These are phyloP conservation scores for Metrosideros polymorpha DNA, from an alignment of 441 rosid genomes.

Conservation along the genomic window DNA sequence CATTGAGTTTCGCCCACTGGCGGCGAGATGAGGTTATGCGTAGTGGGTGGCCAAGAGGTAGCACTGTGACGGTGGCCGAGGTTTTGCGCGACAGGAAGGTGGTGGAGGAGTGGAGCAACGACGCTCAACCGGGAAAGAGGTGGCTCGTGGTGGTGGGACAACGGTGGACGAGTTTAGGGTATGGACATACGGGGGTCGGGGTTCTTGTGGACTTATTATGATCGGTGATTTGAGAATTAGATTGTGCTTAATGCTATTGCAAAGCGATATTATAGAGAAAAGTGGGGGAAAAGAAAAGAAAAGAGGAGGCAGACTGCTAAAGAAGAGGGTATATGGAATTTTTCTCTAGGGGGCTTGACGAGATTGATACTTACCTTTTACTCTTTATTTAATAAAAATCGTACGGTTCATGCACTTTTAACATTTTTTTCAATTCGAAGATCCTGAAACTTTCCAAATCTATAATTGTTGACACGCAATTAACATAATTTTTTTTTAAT, in stretches of 20 bases:
- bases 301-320: background rate
- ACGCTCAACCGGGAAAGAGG: background rate
- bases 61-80: background rate
- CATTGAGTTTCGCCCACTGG: background rate
- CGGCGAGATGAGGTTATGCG: background rate
- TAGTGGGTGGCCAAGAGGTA: background rate
- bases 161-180: background rate
- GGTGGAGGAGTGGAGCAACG: fast-evolving
- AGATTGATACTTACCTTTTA: background rate
- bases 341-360: fast-evolving
- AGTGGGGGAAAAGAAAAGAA: too few relatives aligned
- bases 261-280: too few relatives aligned
- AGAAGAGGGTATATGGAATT: background rate
- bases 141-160: background rate
- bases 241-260: too few relatives aligned
- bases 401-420: background rate
- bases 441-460: background rate
- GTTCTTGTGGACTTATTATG: too few relatives aligned
- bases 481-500: too few relatives aligned
- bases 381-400: background rate
- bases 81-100: background rate
- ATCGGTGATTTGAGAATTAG: too few relatives aligned
- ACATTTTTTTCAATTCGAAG: background rate
- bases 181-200: too few relatives aligned
- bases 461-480: background rate